Base-by-base conservation (phyloP, 2,329 filamentous ascomycete genomes). In the Trichoderma koningii region DNA sequence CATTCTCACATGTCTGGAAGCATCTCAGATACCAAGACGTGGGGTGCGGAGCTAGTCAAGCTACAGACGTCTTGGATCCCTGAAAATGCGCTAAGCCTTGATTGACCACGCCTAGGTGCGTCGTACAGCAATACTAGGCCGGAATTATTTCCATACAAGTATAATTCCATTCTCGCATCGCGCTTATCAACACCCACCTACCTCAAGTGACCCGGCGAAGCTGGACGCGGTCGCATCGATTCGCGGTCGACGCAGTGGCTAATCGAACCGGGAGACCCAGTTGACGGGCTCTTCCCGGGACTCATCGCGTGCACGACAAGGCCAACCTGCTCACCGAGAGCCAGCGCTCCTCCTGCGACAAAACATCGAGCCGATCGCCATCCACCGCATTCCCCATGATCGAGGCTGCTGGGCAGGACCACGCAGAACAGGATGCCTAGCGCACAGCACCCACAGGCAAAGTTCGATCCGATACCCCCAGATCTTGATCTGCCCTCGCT, bases 401-500 rank as follows among this genome's bases (percentile, higher is more conserved):
- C 5, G 26, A 41, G 23, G n/a, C 48, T 52, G 14, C 19, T 62
- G 57, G 52, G 9, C 57, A 15, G 12, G 15, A 21, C 23, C 34
- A 47, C 59, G 26, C 41, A n/a, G 34, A 38, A 47, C 71, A 83
- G 72, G 30, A 97, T 97, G 93, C 90, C 91, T 63, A 80, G 82
- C 17, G 83, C 89, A 15, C 81, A 89, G 66, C 88, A 93, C 71
- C 92, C 92, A 0, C 89, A 92, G 73, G 92, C 93, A 17, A 92
- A 93, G 59, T 98, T 98, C 76, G 92, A 96, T 76, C 93, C 94
- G 1, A 91, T 98, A 53, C 86, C 93, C 0, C 93, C 93, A 0
- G 87, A 94, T 72, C 86, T 98, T 65, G 89, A 98, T 73, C 81
- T 98, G 17, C 80, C 86, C 45, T 79, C 80, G 1, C 82, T 98